Base-by-base conservation (phyloP, 768 basidiomycete species). In the Boletus sp. region DNA sequence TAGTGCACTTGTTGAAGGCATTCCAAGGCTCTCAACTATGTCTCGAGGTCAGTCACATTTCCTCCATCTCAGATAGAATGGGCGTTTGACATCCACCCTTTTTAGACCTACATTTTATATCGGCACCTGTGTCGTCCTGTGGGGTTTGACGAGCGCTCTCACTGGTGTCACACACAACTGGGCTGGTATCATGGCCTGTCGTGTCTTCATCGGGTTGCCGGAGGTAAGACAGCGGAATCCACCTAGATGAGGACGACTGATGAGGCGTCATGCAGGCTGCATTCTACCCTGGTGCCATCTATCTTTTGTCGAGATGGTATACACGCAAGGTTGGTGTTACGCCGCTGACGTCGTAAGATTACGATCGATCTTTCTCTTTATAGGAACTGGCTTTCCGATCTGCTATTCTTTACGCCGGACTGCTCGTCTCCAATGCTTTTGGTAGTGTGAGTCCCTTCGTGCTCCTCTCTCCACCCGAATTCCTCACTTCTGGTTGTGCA, bases 381-480 rank as follows among this genome's bases (percentile, higher is more conserved):
- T 37, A 86, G 83, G 85, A 88, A 73, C 72, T 87, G 17, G 82
- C 84, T 1, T 82, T 87, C 53, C 80, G 86, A 37, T 80, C 80
- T 12, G 83, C 84, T 2, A 76, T 87, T 42, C 74, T 89, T 5
- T 85, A 81, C 63, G 75, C 77, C 2, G 85, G 85, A 7, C 65
- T 83, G 15, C 74, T 87, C 8, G 73, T 86, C 39, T 83, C 85
- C 3, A 84, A 83, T 67, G 85, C 87, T 4, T 86, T 87, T 62
- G 86, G 87, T 46, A 75, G 80, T 52, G 86, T 86, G 54, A 66
- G 83, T 18, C 47, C 36, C 29, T 29, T 42, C 15, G 30, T 35
- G 8, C 33, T 30, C 40, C 7, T 30, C 24, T 20, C 30, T 14
- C n/a, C 41, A 15, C 37, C 35, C 37, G 17, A 3, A 28, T 48